Evolutionary conservation across 176 grass and related monocot genomes (phyloP).

Genomic region (Rhynchospora tenuis): DNA sequence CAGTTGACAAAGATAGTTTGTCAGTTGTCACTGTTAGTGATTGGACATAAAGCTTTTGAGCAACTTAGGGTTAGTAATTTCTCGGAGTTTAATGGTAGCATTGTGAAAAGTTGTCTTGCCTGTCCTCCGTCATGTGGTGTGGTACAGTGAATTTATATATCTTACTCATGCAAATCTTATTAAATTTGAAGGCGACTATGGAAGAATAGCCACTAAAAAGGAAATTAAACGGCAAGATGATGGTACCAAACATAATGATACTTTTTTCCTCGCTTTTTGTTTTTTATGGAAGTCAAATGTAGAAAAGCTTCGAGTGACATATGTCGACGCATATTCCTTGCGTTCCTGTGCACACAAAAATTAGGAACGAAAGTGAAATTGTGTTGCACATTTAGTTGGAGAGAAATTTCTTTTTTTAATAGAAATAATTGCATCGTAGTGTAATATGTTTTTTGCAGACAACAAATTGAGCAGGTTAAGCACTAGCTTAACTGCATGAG

Average conservation of each 20-base stretch:
- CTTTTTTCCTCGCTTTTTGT: background rate
- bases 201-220: background rate
- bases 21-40: background rate
- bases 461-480: too few relatives aligned
- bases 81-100: background rate
- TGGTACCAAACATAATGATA: background rate
- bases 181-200: background rate
- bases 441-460: too few relatives aligned
- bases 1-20: background rate
- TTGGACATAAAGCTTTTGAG: background rate
- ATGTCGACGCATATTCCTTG: background rate
- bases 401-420: background rate
- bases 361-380: background rate
- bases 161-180: background rate
- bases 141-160: background rate
- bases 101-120: background rate
- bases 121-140: background rate
- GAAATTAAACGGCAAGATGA: background rate
- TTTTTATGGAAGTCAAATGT: background rate
- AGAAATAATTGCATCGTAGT: too few relatives aligned
- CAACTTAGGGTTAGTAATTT: background rate
- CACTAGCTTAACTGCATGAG: too few relatives aligned
- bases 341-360: background rate
- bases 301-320: background rate
- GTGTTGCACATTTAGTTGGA: background rate